phyloP scores from a whole-genome alignment of 371 early-diverging fungal genomes.

The Coemansia sp. region DNA sequence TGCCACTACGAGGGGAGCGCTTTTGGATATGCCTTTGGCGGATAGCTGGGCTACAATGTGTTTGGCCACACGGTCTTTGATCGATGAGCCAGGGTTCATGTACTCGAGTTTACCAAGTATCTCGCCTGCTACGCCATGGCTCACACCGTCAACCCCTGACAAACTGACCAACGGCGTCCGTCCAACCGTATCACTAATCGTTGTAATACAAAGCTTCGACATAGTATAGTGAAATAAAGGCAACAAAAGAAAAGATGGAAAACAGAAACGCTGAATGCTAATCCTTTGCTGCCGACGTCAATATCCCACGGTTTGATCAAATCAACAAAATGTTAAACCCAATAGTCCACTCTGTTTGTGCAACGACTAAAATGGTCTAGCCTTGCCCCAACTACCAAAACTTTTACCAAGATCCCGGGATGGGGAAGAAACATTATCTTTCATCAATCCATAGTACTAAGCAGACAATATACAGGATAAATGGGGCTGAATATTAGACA shows the following conservation, averaged over 20 bases:
- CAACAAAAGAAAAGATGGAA: neutral
- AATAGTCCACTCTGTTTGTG: too few species aligned
- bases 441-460: too few species aligned
- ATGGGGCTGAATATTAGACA: neutral
- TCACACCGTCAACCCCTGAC: slow-evolving; percentile 20
- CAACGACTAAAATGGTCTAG: too few species aligned
- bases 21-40: slow-evolving; percentile 4
- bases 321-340: too few species aligned
- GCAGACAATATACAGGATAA: neutral
- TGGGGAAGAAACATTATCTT: too few species aligned
- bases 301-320: too few species aligned
- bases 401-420: too few species aligned
- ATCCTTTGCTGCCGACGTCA: too few species aligned
- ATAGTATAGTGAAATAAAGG: slow-evolving; percentile 3
- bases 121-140: slow-evolving; percentile 12
- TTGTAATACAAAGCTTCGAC: slow-evolving; percentile 4
- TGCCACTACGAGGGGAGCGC: slow-evolving; percentile 62
- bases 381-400: too few species aligned
- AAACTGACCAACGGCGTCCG: slow-evolving; percentile 41
- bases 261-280: too few species aligned
- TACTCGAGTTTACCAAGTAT: slow-evolving; percentile 75
- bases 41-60: slow-evolving; percentile 45
- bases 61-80: slow-evolving; percentile 76
- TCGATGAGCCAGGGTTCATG: slow-evolving; percentile 70
- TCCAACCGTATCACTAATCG: slow-evolving; percentile 23